phyloP scores from a whole-genome alignment of 306 rosid species.

The Trifolium fragiferum region DNA sequence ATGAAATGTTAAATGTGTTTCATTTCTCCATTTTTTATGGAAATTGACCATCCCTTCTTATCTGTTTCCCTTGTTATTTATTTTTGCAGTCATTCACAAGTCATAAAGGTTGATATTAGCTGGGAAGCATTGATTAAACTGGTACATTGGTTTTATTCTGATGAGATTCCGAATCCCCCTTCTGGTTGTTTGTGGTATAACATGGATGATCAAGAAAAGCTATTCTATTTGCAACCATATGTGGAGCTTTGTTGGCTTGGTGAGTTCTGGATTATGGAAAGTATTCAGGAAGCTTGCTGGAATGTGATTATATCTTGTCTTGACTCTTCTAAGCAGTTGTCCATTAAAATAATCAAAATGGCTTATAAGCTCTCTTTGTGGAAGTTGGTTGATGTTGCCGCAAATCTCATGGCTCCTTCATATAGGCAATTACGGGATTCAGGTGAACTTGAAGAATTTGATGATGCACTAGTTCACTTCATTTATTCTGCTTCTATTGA shows the following conservation, averaged over 20 bases:
- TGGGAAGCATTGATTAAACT: conserved; percentile 84
- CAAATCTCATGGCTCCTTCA: conserved; percentile 66
- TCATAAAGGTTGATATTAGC: conserved; percentile 61
- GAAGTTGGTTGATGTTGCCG: conserved; percentile 74
- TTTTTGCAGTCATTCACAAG: conserved; percentile 66
- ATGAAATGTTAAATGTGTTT: conserved; percentile 30
- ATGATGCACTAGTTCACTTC: conserved; percentile 62
- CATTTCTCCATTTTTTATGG: neutral
- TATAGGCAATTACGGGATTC: conserved; percentile 71
- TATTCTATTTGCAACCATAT: conserved; percentile 62
- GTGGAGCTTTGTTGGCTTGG: conserved; percentile 85
- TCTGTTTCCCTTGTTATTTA: conserved; percentile 13
- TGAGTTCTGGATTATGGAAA: conserved; percentile 75
- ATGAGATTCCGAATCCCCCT: conserved; percentile 69
- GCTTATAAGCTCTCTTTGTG: conserved; percentile 65
- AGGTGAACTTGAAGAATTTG: conserved; percentile 74
- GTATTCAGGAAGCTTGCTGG: conserved; percentile 68
- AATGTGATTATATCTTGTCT: conserved; percentile 64
- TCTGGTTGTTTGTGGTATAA: conserved; percentile 80
- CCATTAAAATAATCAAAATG: conserved; percentile 59
- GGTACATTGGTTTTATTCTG: conserved; percentile 72
- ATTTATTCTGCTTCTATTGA: conserved; percentile 72
- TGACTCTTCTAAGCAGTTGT: conserved; percentile 55
- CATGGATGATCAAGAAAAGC: conserved; percentile 69
- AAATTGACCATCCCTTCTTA: conserved; percentile 10